phyloP scores from a whole-genome alignment of 2,329 filamentous ascomycete species.

The Colletotrichum liaoningense region DNA sequence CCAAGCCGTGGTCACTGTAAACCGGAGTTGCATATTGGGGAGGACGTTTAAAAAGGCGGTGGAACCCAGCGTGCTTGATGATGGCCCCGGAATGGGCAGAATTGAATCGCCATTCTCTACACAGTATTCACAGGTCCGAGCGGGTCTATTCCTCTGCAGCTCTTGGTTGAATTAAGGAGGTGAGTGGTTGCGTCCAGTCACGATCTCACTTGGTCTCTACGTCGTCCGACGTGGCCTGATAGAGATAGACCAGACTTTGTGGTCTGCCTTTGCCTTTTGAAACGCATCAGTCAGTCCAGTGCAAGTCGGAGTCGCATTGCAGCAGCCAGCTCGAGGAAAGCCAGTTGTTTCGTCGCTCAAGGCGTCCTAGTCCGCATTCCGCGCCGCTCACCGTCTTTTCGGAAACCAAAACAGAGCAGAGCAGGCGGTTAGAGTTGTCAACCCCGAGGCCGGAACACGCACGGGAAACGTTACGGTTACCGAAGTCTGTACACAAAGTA shows the following conservation, averaged over 20 bases:
- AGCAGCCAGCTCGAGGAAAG: slow-evolving; percentile 4
- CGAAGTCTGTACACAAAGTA: neutral
- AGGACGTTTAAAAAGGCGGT: slow-evolving; percentile 6
- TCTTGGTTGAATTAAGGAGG: neutral
- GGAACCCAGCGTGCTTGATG: slow-evolving; percentile 3
- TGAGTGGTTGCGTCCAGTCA: neutral
- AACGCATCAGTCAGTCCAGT: neutral
- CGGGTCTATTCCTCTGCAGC: neutral
- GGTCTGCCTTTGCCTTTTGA: neutral
- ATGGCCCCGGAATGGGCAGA: slow-evolving; percentile 11
- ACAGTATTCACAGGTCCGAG: neutral
- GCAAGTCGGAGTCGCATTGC: slow-evolving; percentile 19
- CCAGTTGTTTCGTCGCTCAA: neutral
- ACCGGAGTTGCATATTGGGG: neutral
- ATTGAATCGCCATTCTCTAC: neutral
- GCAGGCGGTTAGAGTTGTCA: neutral
- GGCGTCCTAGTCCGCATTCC: slow-evolving; percentile 1
- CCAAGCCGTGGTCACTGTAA: neutral
- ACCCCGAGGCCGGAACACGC: neutral
- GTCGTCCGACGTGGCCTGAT: slow-evolving; percentile 19
- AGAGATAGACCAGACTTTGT: neutral
- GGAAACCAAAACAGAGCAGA: neutral
- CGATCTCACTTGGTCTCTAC: neutral
- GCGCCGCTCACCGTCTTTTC: slow-evolving; percentile 33
- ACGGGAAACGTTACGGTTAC: slow-evolving; percentile 1